phyloP scores from a whole-genome alignment of 192 early-diverging fungal species.

The Glomus cerebriforme region DNA sequence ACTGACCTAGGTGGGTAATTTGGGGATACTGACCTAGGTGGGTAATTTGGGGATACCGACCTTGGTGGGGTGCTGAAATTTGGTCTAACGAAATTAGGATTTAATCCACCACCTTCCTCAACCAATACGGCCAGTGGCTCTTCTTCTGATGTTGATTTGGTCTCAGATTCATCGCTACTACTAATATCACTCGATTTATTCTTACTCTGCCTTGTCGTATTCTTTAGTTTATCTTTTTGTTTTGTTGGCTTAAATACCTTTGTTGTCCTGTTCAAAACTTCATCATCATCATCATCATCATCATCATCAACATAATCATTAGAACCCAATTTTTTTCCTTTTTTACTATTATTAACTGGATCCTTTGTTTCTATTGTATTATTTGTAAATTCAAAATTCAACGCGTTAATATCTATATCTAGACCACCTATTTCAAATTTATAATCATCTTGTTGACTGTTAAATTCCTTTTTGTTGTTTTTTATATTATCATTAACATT shows the following conservation, averaged over 20 bases:
- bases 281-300: not conserved
- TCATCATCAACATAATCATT: not conserved
- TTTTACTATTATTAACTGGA: not conserved
- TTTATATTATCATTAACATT: not conserved
- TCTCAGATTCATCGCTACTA: not conserved
- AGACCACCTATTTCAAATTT: not conserved
- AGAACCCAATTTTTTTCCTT: not conserved
- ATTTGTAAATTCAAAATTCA: not conserved
- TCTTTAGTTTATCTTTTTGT: conserved; percentile 8
- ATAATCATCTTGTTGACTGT: not conserved
- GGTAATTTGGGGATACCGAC: conserved; percentile 27
- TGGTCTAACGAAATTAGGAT: not conserved
- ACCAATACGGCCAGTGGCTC: conserved; percentile 17
- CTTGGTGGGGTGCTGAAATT: not conserved
- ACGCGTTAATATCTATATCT: conserved; percentile 1
- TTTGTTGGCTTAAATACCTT: conserved; percentile 33
- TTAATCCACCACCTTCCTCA: not conserved
- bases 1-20: conserved; percentile 18
- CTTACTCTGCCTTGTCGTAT: not conserved
- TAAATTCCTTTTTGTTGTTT: not conserved
- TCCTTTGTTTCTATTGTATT: not conserved
- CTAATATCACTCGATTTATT: conserved; percentile 21
- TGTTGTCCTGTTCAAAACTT: conserved; percentile 15
- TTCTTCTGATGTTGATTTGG: not conserved
- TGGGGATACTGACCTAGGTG: conserved; percentile 21